Evolutionary conservation across 441 rosid genomes (phyloP).

Genomic region (Jatropha podagrica): DNA sequence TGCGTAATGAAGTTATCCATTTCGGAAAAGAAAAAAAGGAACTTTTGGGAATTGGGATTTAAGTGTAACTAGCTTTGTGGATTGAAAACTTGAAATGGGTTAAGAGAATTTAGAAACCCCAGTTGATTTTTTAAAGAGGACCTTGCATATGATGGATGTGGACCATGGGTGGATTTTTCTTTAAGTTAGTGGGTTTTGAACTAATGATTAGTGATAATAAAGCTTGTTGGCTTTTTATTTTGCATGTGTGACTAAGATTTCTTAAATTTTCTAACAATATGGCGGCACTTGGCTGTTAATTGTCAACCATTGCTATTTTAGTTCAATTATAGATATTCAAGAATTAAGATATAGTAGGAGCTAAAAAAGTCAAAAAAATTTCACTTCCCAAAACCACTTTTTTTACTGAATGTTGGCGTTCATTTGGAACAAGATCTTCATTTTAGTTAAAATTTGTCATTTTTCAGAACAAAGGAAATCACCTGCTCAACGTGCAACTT

Average conservation of each 20-base stretch:
- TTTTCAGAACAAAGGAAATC: slow-evolving; percentile 53
- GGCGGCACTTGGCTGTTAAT: neutral
- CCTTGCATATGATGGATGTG: neutral
- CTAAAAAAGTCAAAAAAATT: neutral
- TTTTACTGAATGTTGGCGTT: neutral
- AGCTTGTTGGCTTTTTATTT: neutral
- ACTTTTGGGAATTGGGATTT: neutral
- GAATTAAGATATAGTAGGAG: neutral
- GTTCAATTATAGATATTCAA: neutral
- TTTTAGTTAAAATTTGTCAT: neutral
- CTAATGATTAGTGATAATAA: neutral
- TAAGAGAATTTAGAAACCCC: neutral
- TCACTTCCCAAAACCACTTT: neutral
- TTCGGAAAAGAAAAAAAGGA: too few species aligned
- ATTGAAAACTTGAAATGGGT: neutral
- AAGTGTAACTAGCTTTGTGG: neutral
- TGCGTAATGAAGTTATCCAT: neutral
- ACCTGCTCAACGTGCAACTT: slow-evolving; percentile 48
- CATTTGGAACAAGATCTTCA: neutral
- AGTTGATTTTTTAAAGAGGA: neutral
- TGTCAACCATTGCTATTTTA: neutral
- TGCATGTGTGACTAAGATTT: slow-evolving; percentile 1
- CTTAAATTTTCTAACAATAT: neutral
- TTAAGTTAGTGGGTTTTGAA: neutral
- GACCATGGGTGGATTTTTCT: neutral